These are phyloP conservation scores for Russula virescens DNA, from an alignment of 768 basidiomycete species.

Conservation along the genomic window DNA sequence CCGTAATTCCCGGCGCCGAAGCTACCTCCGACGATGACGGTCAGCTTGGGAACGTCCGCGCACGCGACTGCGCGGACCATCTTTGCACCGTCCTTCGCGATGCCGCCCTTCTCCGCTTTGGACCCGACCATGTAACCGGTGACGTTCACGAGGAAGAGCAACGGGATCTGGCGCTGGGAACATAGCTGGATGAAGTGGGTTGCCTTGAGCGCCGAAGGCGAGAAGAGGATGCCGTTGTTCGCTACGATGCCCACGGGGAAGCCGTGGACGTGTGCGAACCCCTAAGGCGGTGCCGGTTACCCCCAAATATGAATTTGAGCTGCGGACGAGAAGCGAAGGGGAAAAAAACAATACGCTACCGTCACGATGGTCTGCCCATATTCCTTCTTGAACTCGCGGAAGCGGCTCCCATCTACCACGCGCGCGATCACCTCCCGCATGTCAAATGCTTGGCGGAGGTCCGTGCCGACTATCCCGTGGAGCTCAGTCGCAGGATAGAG, in stretches of 20 bases:
- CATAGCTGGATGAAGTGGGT: slow-evolving; percentile 95
- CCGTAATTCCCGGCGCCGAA: slow-evolving; percentile 96
- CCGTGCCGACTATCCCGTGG: slow-evolving; percentile 88
- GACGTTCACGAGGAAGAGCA: slow-evolving; percentile 95
- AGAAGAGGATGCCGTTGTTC: slow-evolving; percentile 94
- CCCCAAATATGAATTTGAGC: not conserved
- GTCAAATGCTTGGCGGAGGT: slow-evolving; percentile 83
- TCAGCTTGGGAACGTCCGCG: slow-evolving; percentile 91
- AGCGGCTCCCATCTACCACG: slow-evolving; percentile 84
- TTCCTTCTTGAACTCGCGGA: slow-evolving; percentile 95
- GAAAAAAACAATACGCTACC: slow-evolving; percentile 37
- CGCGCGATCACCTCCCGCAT: slow-evolving; percentile 93
- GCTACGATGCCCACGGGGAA: slow-evolving; percentile 88
- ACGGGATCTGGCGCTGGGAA: slow-evolving; percentile 82
- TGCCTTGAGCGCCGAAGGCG: slow-evolving; percentile 88
- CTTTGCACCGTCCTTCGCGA: slow-evolving; percentile 94
- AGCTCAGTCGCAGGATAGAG: slow-evolving; percentile 76
- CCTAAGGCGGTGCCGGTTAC: slow-evolving; percentile 37
- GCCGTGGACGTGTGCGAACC: slow-evolving; percentile 85
- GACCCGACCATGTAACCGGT: slow-evolving; percentile 98
- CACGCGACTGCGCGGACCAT: slow-evolving; percentile 96
- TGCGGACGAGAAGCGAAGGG: not conserved
- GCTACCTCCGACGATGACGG: slow-evolving; percentile 87
- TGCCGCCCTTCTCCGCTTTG: slow-evolving; percentile 90
- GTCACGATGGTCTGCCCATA: slow-evolving; percentile 90